Evolutionary conservation across 257 asterid genomes (phyloP), one percentile per base, ranked within the genome.

Genomic region (Ehretia macrophylla): DNA sequence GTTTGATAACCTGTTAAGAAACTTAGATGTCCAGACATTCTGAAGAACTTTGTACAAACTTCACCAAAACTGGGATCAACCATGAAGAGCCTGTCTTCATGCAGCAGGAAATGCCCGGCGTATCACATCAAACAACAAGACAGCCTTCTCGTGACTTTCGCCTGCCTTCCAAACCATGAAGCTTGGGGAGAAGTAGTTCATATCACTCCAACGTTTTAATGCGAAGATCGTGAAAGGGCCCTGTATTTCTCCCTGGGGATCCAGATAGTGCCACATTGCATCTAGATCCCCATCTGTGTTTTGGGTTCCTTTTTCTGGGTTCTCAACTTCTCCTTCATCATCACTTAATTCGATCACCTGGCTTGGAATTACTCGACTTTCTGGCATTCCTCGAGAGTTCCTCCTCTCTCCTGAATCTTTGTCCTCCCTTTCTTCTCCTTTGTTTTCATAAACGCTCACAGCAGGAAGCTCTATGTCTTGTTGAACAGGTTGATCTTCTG

Each of bases 161-260:
- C 71, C 81, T 17, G 5, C 52, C 74, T 56, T 83, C 98, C 97
- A 90, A 32, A 90, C 81, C 27, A 3, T 73, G 64, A 90, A 90
- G 16, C 51, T 64, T 0, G 79, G 61, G 32, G 48, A 47, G 56
- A 90, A 90, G 81, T 80, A 90, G 49, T 66, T 44, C 14, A 18
- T 49, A 11, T 83, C 87, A 14, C 63, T 68, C 96, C 96, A 92
- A 17, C 20, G 16, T 62, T 78, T 80, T 65, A 92, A 50, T 10
- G 18, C 0, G 20, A 22, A 5, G 47, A 88, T 64, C 10, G 88
- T 10, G 66, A 88, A 92, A 16, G 98, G 97, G 1, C 98, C 98
- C 65, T 55, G 96, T 17, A 58, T 47, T 54, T 1, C 11, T 44
- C 95, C 85, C n/a, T 48, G 81, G 13, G 97, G 96, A 75, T 91